Percentiles rank a stretch among this genome's conserved stretches.
Evolutionary conservation across 2,329 filamentous ascomycete species (phyloP).

Genomic region (Phialophora tarda): DNA sequence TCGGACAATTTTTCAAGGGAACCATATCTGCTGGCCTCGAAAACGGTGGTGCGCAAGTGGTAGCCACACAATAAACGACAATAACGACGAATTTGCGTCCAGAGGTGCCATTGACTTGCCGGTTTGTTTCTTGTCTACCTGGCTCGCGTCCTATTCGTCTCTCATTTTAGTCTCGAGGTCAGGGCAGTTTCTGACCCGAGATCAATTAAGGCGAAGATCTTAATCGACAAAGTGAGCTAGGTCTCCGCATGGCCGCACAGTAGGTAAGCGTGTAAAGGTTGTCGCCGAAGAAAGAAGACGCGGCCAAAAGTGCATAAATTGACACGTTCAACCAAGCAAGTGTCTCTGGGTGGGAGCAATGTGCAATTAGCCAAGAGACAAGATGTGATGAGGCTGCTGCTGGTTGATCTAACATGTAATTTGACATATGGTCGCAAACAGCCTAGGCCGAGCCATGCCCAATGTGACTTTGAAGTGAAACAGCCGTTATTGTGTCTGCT

Average conservation of each 20-base stretch:
- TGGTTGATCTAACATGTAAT: too few species aligned
- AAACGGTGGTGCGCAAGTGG: constrained; percentile 58
- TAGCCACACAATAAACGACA: constrained; percentile 67
- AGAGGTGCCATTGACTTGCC: constrained; percentile 28
- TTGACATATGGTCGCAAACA: too few species aligned
- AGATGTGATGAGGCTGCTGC: too few species aligned
- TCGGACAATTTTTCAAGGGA: constrained; percentile 29
- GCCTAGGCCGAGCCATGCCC: too few species aligned
- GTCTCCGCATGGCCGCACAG: constrained; percentile 17
- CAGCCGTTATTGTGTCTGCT: too few species aligned
- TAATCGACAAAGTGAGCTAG: constrained; percentile 19
- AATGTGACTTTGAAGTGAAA: too few species aligned
- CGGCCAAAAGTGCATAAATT: too few species aligned
- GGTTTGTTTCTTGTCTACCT: constrained; percentile 31
- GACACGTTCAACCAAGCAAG: too few species aligned
- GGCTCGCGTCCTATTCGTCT: constrained; percentile 32
- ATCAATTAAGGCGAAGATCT: constrained; percentile 20
- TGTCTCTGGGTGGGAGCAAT: too few species aligned
- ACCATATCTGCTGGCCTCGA: constrained; percentile 43
- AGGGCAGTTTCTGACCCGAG: constrained; percentile 21
- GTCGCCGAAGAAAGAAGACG: too few species aligned
- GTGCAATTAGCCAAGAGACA: too few species aligned
- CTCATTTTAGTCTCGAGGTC: constrained; percentile 45
- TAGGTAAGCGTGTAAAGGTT: constrained; percentile 11
- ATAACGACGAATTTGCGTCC: constrained; percentile 64